Percentiles rank a stretch among this genome's conserved stretches.
These are phyloP conservation scores for Erigeron philadelphicus DNA, from an alignment of 140 eudicot genomes.

Conservation along the genomic window DNA sequence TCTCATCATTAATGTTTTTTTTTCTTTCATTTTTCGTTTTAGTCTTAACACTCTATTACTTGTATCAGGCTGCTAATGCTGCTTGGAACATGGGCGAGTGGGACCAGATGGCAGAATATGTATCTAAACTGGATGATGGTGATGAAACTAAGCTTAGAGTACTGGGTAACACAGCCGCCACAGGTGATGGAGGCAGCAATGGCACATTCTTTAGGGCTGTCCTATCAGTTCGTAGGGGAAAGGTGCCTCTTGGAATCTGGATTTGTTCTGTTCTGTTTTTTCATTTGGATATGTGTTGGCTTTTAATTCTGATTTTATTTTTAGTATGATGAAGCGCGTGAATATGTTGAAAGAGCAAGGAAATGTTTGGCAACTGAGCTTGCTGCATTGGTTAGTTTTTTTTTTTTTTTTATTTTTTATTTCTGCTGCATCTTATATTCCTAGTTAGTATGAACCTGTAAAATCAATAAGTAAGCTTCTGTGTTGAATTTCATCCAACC, in stretches of 20 bases:
- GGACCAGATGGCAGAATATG: slow-evolving; percentile 99
- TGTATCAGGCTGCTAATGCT: slow-evolving; percentile 82
- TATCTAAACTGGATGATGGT: slow-evolving; percentile 89
- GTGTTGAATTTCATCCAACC: not conserved
- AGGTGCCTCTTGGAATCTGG: slow-evolving; percentile 43
- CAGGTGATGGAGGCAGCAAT: slow-evolving; percentile 93
- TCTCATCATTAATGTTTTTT: slow-evolving; percentile 12
- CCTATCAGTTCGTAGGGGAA: slow-evolving; percentile 74
- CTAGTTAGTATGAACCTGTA: not conserved
- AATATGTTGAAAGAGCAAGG: slow-evolving; percentile 94
- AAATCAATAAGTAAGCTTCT: not conserved
- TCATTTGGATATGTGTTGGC: not conserved
- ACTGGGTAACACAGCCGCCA: slow-evolving; percentile 82
- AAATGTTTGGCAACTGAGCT: slow-evolving; percentile 95
- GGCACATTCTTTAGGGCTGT: slow-evolving; percentile 95
- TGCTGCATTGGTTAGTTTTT: slow-evolving; percentile 86
- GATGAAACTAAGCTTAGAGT: slow-evolving; percentile 83
- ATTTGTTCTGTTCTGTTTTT: slow-evolving; percentile 7
- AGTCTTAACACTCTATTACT: slow-evolving; percentile 8
- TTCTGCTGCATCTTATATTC: not conserved
- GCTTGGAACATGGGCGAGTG: slow-evolving; percentile 99
- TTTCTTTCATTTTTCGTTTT: not conserved
- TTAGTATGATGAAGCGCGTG: slow-evolving; percentile 98
- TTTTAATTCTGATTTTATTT: not conserved
- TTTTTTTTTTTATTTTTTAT: no score